Conservation (phyloP, 768 basidiomycete species). For the Gymnopilus dilepis region DNA sequence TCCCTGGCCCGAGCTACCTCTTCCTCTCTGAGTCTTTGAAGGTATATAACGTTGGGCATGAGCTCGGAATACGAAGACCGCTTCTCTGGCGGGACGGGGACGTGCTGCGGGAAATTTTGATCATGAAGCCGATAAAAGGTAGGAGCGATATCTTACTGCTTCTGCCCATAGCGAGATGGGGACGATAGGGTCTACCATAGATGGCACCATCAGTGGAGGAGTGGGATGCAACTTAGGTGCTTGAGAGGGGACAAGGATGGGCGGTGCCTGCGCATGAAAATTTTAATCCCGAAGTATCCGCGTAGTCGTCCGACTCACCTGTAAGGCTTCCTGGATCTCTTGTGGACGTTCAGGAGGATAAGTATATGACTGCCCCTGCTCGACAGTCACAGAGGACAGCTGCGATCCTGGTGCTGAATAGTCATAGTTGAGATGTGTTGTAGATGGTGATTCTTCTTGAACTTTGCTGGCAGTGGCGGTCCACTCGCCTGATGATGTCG, state of each 20-base stretch:
- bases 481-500: not conserved
- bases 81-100: slow-evolving; percentile 26
- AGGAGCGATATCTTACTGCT: not conserved
- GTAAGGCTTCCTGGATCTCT: not conserved
- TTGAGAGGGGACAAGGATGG: not conserved
- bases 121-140: not conserved
- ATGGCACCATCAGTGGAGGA: not conserved
- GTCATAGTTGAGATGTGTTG: not conserved
- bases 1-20: slow-evolving; percentile 5
- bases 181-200: not conserved
- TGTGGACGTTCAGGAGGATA: not conserved
- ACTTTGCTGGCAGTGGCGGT: not conserved
- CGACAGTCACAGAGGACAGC: not conserved
- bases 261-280: not conserved
- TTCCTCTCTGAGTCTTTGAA: slow-evolving; percentile 20
- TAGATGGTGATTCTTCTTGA: not conserved
- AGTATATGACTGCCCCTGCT: not conserved
- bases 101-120: slow-evolving; percentile 19
- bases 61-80: slow-evolving; percentile 34
- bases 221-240: not conserved
- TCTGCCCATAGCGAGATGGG: not conserved
- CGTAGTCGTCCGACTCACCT: not conserved
- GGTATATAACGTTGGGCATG: slow-evolving; percentile 27
- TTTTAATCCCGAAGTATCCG: not conserved
- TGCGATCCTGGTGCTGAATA: not conserved